These are phyloP conservation scores for Phytophthora cactorum DNA, from an alignment of 352 stramenopile species.

Conservation along the genomic window DNA sequence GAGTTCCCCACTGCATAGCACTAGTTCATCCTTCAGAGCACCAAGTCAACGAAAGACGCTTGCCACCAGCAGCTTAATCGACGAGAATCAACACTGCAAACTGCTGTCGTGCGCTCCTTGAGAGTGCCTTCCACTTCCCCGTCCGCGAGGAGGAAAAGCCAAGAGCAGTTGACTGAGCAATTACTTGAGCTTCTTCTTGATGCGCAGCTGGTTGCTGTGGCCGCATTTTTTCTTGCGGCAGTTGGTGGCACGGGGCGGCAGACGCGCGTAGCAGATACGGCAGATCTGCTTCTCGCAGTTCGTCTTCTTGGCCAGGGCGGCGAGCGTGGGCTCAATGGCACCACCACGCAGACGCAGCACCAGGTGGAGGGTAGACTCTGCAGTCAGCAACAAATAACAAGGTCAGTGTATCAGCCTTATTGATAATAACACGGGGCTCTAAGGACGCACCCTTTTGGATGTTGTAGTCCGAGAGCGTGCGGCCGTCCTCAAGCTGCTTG, in stretches of 20 bases:
- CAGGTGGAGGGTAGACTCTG: constrained; percentile 96
- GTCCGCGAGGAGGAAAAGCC: constrained; percentile 15
- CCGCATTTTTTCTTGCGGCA: constrained; percentile 99
- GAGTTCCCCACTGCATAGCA: constrained; percentile 23
- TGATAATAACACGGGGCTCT: background rate
- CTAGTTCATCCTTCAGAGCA: constrained; percentile 16
- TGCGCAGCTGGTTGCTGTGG: constrained; percentile 99
- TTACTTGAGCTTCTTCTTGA: constrained; percentile 99
- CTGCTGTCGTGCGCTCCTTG: constrained; percentile 16
- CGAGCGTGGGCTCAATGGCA: constrained; percentile 97
- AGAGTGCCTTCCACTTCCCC: constrained; percentile 22
- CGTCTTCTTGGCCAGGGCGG: constrained; percentile 98
- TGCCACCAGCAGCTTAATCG: constrained; percentile 5
- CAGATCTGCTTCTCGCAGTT: constrained; percentile 99
- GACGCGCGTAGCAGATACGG: constrained; percentile 99
- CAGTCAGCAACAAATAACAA: constrained; percentile 4
- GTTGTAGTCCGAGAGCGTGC: constrained; percentile 95
- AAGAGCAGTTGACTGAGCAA: constrained; percentile 12
- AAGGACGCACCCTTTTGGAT: constrained; percentile 86
- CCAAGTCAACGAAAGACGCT: constrained; percentile 17
- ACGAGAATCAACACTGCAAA: constrained; percentile 14
- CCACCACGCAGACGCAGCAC: constrained; percentile 94
- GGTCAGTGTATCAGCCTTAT: constrained; percentile 1
- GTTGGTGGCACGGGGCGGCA: constrained; percentile 99
- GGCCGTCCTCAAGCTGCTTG: constrained; percentile 98